Evolutionary conservation across 78 protist genomes (phyloP).

Genomic region (Tieghemostelium lacteum): DNA sequence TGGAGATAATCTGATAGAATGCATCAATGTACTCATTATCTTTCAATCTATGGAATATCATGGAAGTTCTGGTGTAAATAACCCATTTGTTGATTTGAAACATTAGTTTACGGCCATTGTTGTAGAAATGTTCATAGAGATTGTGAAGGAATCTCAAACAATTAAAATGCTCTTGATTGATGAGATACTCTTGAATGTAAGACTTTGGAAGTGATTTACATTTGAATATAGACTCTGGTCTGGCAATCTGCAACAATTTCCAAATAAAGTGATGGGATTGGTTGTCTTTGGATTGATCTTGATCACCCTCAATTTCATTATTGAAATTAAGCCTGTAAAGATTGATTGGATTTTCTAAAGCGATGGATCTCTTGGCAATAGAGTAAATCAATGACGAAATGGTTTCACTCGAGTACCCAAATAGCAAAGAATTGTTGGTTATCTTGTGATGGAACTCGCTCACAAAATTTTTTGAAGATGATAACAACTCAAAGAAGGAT

Average conservation of each 20-base stretch:
- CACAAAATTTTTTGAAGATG: neutral
- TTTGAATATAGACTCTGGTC: conserved; percentile 58
- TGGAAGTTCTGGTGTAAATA: conserved; percentile 46
- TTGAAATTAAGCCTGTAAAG: neutral
- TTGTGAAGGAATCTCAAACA: conserved; percentile 7
- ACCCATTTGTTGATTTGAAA: conserved; percentile 78
- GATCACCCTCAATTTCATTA: neutral
- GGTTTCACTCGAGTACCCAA: conserved; percentile 30
- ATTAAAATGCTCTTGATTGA: conserved; percentile 68
- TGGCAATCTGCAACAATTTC: conserved; percentile 28
- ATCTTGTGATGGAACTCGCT: neutral
- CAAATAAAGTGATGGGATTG: neutral
- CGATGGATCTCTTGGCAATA: neutral
- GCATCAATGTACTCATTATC: conserved; percentile 3
- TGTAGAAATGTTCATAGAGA: neutral
- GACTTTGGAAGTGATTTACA: conserved; percentile 19
- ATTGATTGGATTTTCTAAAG: neutral
- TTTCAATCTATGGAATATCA: conserved; percentile 5
- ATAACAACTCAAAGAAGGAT: neutral
- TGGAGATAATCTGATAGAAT: too few species aligned
- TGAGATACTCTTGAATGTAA: conserved; percentile 49
- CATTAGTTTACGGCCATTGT: too few species aligned
- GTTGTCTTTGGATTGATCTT: neutral
- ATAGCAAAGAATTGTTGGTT: conserved; percentile 6
- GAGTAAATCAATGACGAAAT: conserved; percentile 44